Evolutionary conservation across 192 early-diverging fungal species (phyloP), one percentile per base, ranked within the genome.

Genomic region (Rhizophagus sp.): DNA sequence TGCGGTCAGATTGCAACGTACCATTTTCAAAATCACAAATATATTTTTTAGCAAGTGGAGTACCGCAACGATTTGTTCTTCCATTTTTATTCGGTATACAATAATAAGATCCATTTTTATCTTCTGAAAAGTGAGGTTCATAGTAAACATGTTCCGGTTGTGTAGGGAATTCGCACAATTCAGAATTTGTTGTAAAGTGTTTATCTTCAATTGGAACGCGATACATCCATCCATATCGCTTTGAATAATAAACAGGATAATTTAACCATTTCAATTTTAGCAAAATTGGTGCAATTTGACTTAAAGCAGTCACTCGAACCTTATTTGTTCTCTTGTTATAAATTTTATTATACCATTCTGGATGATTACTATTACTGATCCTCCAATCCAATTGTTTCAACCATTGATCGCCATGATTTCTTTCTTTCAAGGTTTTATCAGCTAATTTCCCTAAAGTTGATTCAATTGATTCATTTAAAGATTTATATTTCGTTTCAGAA

Each of bases 51-150:
- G 92, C 85, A 34, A 99, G 85, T 9, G 97, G 97, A 75, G 93
- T 96, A 4, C 96, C 96, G 78, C 91, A 92, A 82, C 95, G 95
- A 0, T 85, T 85, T 0, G 82, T 82, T 19, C 95, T 93, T 33
- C 97, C 97, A 63, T 91, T 91, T 30, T 92, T 91, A 83, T 98
- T 96, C 9, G 98, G 98, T 0, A 99, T 83, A 33, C 90, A 90
- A 73, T 91, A 91, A 71, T 93, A 94, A 1, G 84, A 81, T 30
- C 77, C 81, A 67, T 49, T 76, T 39, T 87, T 83, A 13, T 78
- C 67, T 33, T 88, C 88, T 24, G 84, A 81, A 44, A 85, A 83
- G n/a, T 78, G 80, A 36, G 83, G 80, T 0, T 80, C 81, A 75
- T 64, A 77, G 3, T 73, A 27, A 25, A 81, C 80, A 74, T 91